Base-by-base conservation (phyloP, 1,284 basidiomycete genomes). In the Neotropicomus parvogracilis region DNA sequence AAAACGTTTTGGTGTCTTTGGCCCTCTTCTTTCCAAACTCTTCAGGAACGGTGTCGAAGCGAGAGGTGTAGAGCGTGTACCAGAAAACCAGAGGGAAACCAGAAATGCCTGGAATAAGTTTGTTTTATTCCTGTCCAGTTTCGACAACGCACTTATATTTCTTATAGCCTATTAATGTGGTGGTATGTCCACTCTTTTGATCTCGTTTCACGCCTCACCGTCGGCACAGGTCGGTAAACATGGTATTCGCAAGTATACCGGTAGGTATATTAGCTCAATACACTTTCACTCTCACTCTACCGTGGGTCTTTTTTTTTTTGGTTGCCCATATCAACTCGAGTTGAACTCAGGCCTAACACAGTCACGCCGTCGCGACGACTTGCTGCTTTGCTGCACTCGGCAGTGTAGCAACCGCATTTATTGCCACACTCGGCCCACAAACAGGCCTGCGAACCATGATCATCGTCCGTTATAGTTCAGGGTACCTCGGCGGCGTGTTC, bases 391-490 rank as follows among this genome's bases (percentile, higher is more conserved):
- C 65, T 40, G 66, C 71, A n/a, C 59, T 78, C 5, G 75, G 75
- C 5, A 65, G 64, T 9, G 43, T 70, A 40, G 50, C 67, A 17
- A 72, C 72, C 0, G 75, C 76, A 0, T 80, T 79, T 57, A 74
- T 81, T 41, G 76, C 80, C 11, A 79, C 72, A 1, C 71, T 85
- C 14, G 83, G 83, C 0, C 81, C 82, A 1, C 66, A 70, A 53
- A 77, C 78, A 0, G 83, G 83, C 7, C 62, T 85, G 41, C 71
- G 83, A 6, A 83, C 81, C 0, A 84, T 86, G 78, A 59, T 77
- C 44, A 76, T 78, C 49, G 66, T 71, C 4, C 70, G 80, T 2
- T 82, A 74, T 56, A 75, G 75, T 46, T 78, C 78, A 3, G 82
- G 80, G 4, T 82, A 78, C 55, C 57, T 77, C 32, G 80, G 80